These are phyloP conservation scores for Arxiozyma telluris DNA, from an alignment of 1,139 yeast species.

Conservation along the genomic window DNA sequence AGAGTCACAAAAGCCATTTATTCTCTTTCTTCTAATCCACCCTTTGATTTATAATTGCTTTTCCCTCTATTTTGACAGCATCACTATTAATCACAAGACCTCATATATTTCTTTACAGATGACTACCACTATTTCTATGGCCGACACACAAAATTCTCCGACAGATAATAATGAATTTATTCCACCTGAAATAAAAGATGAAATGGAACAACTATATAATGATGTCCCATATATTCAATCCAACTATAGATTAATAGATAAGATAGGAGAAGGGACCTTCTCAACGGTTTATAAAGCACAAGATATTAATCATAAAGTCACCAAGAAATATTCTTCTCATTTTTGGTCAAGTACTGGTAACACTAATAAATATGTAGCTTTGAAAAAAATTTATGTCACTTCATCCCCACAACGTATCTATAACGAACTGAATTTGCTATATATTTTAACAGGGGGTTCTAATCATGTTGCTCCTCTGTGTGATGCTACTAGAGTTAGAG, in stretches of 20 bases:
- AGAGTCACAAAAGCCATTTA: neutral
- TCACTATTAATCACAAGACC: neutral
- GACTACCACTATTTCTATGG: neutral
- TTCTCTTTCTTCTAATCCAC: too few relatives aligned
- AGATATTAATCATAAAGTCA: slow-evolving; percentile 36
- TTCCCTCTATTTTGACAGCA: neutral
- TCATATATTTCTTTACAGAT: neutral
- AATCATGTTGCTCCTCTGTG: slow-evolving; percentile 77
- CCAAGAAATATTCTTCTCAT: slow-evolving; percentile 21
- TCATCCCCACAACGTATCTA: slow-evolving; percentile 86
- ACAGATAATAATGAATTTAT: slow-evolving; percentile 19
- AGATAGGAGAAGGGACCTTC: slow-evolving; percentile 94
- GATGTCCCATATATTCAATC: slow-evolving; percentile 55
- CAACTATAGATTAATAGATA: slow-evolving; percentile 61
- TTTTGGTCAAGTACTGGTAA: slow-evolving; percentile 28
- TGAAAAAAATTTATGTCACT: slow-evolving; percentile 89
- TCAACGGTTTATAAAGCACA: slow-evolving; percentile 86
- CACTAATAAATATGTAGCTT: slow-evolving; percentile 61
- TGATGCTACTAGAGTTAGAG: slow-evolving; percentile 79
- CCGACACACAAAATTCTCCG: slow-evolving; percentile 6
- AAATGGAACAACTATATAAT: slow-evolving; percentile 53
- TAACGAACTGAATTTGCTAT: slow-evolving; percentile 73
- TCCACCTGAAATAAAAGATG: slow-evolving; percentile 45
- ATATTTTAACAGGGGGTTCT: slow-evolving; percentile 61
- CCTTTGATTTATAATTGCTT: neutral